phyloP scores from a whole-genome alignment of 2,329 filamentous ascomycete species.

The Phaeosphaeriaceae sp. region DNA sequence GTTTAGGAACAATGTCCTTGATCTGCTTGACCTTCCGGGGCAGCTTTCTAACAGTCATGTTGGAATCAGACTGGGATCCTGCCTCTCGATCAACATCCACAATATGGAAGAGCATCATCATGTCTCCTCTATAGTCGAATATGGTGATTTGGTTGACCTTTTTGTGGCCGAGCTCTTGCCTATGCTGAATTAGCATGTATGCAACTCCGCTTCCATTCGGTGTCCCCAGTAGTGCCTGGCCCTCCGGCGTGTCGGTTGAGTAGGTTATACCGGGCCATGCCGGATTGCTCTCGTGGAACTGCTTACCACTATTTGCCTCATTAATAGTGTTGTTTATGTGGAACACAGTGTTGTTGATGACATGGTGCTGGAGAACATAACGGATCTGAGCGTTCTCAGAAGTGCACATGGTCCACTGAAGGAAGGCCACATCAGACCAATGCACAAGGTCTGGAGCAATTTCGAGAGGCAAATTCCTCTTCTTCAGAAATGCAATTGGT shows the following conservation, averaged over 20 bases:
- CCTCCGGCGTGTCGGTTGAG: background rate
- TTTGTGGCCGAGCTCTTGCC: background rate
- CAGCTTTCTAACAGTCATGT: background rate
- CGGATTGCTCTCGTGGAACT: background rate
- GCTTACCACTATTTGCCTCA: background rate
- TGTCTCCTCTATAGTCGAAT: background rate
- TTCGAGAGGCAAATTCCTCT: background rate
- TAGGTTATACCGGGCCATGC: background rate
- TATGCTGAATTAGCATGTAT: background rate
- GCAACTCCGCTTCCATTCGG: background rate
- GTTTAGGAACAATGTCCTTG: background rate
- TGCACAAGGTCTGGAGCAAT: background rate
- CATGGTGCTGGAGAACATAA: conserved; percentile 3
- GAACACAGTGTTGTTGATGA: background rate
- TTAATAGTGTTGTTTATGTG: background rate
- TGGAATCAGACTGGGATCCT: background rate
- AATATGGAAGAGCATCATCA: background rate
- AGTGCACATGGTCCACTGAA: conserved; percentile 6
- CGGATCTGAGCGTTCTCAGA: background rate
- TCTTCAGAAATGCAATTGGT: background rate
- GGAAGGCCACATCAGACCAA: conserved; percentile 12
- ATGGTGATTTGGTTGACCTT: background rate
- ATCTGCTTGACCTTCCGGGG: background rate
- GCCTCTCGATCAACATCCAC: background rate
- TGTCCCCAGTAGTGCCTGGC: background rate